Evolutionary conservation across 2,329 filamentous ascomycete genomes (phyloP).

Genomic region (Phyllosticta ampelicida): DNA sequence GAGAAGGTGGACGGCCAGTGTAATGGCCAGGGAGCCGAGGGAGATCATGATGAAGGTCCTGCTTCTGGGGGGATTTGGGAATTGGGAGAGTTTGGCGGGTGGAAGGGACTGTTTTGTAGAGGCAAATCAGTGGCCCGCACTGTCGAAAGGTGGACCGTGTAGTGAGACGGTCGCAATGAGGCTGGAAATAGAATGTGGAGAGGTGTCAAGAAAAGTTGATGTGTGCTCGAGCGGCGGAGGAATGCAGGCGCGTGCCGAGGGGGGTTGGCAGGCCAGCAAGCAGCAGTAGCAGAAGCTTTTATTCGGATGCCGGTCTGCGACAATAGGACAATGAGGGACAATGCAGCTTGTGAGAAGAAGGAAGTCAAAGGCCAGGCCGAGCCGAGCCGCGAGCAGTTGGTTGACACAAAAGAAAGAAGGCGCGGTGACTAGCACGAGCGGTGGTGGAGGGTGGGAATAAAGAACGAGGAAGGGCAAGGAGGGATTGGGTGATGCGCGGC

Average conservation of each 20-base stretch:
- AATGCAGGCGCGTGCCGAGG: slow-evolving; percentile 1
- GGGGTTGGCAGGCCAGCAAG: slow-evolving; percentile 1
- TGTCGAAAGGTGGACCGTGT: neutral
- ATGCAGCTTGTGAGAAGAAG: slow-evolving; percentile 3
- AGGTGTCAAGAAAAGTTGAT: neutral
- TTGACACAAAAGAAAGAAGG: slow-evolving; percentile 5
- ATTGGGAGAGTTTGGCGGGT: slow-evolving; percentile 3
- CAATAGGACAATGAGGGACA: slow-evolving; percentile 6
- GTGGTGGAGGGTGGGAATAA: neutral
- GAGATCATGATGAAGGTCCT: slow-evolving; percentile 26
- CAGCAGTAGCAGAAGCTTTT: neutral
- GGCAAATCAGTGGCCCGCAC: slow-evolving; percentile 11
- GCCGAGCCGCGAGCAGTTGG: neutral
- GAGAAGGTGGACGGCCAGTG: slow-evolving; percentile 27
- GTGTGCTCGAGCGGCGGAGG: neutral
- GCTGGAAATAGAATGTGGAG: slow-evolving; percentile 7
- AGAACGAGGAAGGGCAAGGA: neutral
- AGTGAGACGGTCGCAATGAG: slow-evolving; percentile 1
- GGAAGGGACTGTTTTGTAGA: slow-evolving; percentile 2
- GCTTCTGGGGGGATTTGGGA: slow-evolving; percentile 2
- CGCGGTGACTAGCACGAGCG: slow-evolving; percentile 5
- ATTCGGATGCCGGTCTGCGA: neutral
- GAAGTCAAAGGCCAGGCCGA: too few relatives aligned
- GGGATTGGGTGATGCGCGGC: slow-evolving; percentile 5
- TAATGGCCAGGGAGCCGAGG: slow-evolving; percentile 26